Conservation (phyloP, 225 moss, liverwort and hornwort genomes). For the Polytrichum formosum region DNA sequence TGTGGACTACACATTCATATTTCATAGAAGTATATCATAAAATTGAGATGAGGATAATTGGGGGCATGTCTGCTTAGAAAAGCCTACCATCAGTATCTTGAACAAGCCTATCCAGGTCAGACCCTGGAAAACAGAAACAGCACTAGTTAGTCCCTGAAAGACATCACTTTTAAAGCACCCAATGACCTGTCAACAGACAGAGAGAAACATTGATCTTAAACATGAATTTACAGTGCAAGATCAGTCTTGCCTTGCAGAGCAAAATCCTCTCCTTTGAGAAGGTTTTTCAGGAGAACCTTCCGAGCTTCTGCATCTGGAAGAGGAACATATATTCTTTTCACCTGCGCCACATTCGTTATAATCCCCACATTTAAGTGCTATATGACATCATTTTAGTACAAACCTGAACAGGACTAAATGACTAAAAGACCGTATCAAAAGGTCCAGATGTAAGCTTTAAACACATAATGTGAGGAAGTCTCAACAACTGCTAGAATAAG, state of each 20-base stretch:
- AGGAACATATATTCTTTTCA: conserved; percentile 90
- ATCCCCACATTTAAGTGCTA: neutral
- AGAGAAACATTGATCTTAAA: too few species aligned
- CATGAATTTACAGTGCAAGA: neutral
- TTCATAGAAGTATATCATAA: too few species aligned
- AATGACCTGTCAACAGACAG: too few species aligned
- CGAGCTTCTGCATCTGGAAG: conserved; percentile 86
- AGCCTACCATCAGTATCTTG: conserved; percentile 75
- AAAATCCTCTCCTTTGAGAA: conserved; percentile 82
- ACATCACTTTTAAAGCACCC: too few species aligned
- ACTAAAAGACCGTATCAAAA: too few species aligned
- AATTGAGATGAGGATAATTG: too few species aligned
- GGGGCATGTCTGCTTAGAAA: too few species aligned
- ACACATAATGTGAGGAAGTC: too few species aligned
- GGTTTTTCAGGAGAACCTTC: conserved; percentile 62
- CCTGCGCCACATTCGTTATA: conserved; percentile 29
- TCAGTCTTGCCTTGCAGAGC: conserved; percentile 55
- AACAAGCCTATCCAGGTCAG: conserved; percentile 78
- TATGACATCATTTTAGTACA: neutral
- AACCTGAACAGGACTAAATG: neutral
- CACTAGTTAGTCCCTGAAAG: conserved; percentile 8
- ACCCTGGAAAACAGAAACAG: conserved; percentile 42
- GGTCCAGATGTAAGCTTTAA: too few species aligned
- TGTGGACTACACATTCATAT: neutral
- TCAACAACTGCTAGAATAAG: too few species aligned